Percentiles rank a stretch among this genome's conserved stretches.
Conservation (phyloP, 352 stramenopile genomes). For the Phytopythium oedochilum region DNA sequence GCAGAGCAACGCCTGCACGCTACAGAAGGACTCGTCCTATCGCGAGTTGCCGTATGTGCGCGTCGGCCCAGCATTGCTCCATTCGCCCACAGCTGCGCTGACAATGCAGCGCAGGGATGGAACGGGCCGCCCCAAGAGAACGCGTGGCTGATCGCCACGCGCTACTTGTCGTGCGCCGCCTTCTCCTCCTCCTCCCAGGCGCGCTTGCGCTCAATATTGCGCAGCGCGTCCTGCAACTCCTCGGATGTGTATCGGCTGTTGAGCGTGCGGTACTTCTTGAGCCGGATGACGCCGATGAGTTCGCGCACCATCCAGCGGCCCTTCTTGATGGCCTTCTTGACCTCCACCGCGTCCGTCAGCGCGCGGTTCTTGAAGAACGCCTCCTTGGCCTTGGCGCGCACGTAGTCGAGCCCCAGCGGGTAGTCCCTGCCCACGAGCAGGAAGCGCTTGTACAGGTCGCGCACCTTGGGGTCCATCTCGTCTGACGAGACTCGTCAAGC, state of each 20-base stretch:
- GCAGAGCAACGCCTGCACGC: no score
- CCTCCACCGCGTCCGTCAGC: slow-evolving; percentile 56
- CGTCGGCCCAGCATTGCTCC: no score
- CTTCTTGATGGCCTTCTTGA: slow-evolving; percentile 91
- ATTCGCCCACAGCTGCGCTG: no score
- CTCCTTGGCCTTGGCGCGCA: slow-evolving; percentile 89
- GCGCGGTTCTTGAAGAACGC: slow-evolving; percentile 87
- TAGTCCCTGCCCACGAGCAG: slow-evolving; percentile 94
- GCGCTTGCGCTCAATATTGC: slow-evolving; percentile 39
- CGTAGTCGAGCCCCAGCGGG: slow-evolving; percentile 89
- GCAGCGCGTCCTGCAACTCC: slow-evolving; percentile 62
- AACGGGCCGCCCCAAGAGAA: no score
- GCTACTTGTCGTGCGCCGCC: background rate
- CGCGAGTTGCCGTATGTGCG: no score
- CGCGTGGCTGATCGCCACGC: no score
- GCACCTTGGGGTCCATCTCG: slow-evolving; percentile 90
- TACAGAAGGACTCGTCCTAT: no score
- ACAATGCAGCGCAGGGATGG: no score
- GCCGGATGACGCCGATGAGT: slow-evolving; percentile 95
- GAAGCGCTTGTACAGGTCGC: slow-evolving; percentile 95
- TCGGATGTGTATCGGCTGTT: slow-evolving; percentile 89
- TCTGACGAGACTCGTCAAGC: no score
- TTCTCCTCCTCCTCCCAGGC: slow-evolving; percentile 1
- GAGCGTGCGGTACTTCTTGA: slow-evolving; percentile 97
- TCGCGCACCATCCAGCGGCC: slow-evolving; percentile 94